Conservation (phyloP, 2,329 filamentous ascomycete species). For the Zopfia rhizophila region DNA sequence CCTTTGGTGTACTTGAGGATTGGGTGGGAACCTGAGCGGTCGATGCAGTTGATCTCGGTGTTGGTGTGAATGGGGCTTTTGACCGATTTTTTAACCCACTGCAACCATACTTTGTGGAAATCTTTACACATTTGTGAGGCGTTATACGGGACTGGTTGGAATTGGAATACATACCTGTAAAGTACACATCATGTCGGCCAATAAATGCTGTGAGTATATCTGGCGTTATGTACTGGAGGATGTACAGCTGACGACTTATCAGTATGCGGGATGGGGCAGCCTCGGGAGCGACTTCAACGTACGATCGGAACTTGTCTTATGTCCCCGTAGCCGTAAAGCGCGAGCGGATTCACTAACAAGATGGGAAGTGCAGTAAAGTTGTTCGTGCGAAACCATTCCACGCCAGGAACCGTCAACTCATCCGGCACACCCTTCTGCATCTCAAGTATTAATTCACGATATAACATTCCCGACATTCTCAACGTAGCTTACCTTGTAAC, state of each 20-base stretch:
- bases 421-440: constrained; percentile 49
- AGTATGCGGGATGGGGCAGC: constrained; percentile 20
- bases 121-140: constrained; percentile 24
- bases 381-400: constrained; percentile 48
- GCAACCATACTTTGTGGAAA: constrained; percentile 48
- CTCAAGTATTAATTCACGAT: constrained; percentile 11
- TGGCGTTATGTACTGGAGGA: constrained; percentile 51
- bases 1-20: constrained; percentile 46
- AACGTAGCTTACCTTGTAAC: constrained; percentile 45
- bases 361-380: constrained; percentile 49
- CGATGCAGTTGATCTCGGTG: constrained; percentile 48
- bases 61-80: constrained; percentile 44
- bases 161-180: constrained; percentile 28
- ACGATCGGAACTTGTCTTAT: constrained; percentile 50
- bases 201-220: constrained; percentile 51
- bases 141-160: not conserved
- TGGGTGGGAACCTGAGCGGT: constrained; percentile 46
- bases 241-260: constrained; percentile 47
- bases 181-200: constrained; percentile 49
- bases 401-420: constrained; percentile 46
- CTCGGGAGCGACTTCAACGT: constrained; percentile 37
- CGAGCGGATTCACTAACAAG: constrained; percentile 47
- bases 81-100: constrained; percentile 42
- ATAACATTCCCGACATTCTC: constrained; percentile 27
- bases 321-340: constrained; percentile 52